A percentile compares a stretch with the other conserved stretches of the same genome.
phyloP scores from a whole-genome alignment of 441 rosid species.

The Erodium moschatum region DNA sequence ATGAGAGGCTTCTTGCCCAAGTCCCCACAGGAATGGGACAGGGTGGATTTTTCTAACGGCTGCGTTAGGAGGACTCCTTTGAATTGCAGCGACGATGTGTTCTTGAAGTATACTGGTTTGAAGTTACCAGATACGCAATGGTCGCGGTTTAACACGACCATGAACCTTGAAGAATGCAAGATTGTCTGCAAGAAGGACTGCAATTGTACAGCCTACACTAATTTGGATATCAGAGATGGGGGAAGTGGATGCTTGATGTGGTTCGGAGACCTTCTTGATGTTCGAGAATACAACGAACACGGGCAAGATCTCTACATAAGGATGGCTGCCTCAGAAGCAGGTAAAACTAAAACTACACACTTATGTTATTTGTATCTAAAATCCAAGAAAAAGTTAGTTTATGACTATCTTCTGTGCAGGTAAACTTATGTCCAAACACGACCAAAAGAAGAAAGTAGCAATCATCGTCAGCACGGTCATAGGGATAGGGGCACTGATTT shows the following conservation, averaged over 20 bases:
- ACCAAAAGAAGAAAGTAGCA: neutral
- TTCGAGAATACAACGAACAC: slow-evolving; percentile 34
- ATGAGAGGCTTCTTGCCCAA: slow-evolving; percentile 28
- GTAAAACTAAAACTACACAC: slow-evolving; percentile 24
- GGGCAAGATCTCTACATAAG: slow-evolving; percentile 59
- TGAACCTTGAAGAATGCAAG: slow-evolving; percentile 44
- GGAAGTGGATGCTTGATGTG: slow-evolving; percentile 67
- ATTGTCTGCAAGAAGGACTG: slow-evolving; percentile 43
- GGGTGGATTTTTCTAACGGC: slow-evolving; percentile 67
- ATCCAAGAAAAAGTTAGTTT: neutral
- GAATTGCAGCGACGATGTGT: slow-evolving; percentile 43
- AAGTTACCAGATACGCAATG: slow-evolving; percentile 56
- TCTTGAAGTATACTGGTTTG: slow-evolving; percentile 40
- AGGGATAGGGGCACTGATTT: neutral
- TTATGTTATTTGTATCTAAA: neutral
- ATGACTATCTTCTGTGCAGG: neutral
- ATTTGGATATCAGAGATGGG: slow-evolving; percentile 36
- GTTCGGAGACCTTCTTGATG: slow-evolving; percentile 44
- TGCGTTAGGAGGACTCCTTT: slow-evolving; percentile 45
- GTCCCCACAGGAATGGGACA: slow-evolving; percentile 36
- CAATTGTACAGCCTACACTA: slow-evolving; percentile 60
- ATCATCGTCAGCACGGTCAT: neutral
- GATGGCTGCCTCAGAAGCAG: slow-evolving; percentile 49
- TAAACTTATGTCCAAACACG: neutral
- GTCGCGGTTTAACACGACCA: slow-evolving; percentile 34